A percentile compares a stretch with the other conserved stretches of the same genome.
These are phyloP conservation scores for Sphaerostilbella broomeana DNA, from an alignment of 2,329 filamentous ascomycete species.

Conservation along the genomic window DNA sequence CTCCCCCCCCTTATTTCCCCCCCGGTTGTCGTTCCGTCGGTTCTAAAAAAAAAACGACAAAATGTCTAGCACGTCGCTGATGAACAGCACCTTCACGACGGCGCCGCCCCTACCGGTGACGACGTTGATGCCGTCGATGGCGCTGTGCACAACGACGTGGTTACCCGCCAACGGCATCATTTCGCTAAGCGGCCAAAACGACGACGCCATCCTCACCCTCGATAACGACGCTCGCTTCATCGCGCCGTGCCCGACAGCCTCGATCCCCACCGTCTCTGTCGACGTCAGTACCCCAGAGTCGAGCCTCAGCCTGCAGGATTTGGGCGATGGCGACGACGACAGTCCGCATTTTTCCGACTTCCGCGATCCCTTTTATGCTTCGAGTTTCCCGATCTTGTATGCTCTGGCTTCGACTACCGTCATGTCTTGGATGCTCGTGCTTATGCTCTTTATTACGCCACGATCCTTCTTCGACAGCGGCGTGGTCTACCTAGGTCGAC, in stretches of 20 bases:
- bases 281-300: conserved; percentile 33
- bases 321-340: conserved; percentile 4
- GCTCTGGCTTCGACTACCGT: conserved; percentile 87
- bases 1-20: conserved; percentile 1
- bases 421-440: conserved; percentile 83
- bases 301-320: conserved; percentile 17
- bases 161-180: conserved; percentile 41
- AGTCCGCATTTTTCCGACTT: conserved; percentile 47
- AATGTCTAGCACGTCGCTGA: conserved; percentile 7
- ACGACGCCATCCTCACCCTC: conserved; percentile 48
- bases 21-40: conserved; percentile 9
- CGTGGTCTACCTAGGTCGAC: conserved; percentile 69
- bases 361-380: conserved; percentile 85
- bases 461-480: conserved; percentile 86
- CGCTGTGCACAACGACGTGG: conserved; percentile 35
- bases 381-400: conserved; percentile 87
- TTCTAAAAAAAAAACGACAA: no score
- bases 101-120: conserved; percentile 16
- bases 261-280: conserved; percentile 17
- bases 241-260: conserved; percentile 25
- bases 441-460: conserved; percentile 92
- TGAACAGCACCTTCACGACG: neutral
- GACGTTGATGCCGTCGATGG: conserved; percentile 24
- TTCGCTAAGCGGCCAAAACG: conserved; percentile 40
- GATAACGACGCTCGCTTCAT: conserved; percentile 51